A percentile compares a stretch with the other conserved stretches of the same genome.
phyloP scores from a whole-genome alignment of 352 stramenopile species.

The Blastocystis sp. region DNA sequence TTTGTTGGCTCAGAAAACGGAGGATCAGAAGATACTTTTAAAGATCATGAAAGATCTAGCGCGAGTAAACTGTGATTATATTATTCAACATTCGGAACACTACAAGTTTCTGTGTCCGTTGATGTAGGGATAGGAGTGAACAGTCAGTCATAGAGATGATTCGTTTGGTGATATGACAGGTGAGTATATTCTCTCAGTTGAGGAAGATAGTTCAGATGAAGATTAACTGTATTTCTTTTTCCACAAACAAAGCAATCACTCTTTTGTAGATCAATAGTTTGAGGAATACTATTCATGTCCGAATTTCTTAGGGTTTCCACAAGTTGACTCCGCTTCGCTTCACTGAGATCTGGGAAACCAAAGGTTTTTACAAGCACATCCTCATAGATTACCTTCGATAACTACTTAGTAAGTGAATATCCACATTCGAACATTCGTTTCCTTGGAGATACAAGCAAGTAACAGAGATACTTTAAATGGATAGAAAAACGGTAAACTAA shows the following conservation, averaged over 20 bases:
- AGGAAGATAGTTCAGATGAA: not conserved
- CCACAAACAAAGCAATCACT: conserved; percentile 4
- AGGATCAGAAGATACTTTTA: not conserved
- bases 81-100: not conserved
- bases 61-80: not conserved
- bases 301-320: conserved; percentile 9
- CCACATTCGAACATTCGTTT: not conserved
- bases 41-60: not conserved
- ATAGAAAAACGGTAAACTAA: conserved; percentile 53
- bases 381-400: conserved; percentile 42
- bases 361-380: conserved; percentile 1
- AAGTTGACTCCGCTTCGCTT: conserved; percentile 4
- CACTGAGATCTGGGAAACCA: not conserved
- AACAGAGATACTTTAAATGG: conserved; percentile 48
- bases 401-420: not conserved
- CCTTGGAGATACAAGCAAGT: conserved; percentile 8
- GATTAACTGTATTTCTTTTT: not conserved
- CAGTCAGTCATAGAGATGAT: not conserved
- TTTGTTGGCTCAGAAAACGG: too few relatives aligned
- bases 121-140: not conserved
- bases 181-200: not conserved
- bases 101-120: not conserved
- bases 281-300: not conserved
- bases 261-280: not conserved
- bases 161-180: not conserved